phyloP scores from a whole-genome alignment of 1,284 basidiomycete species.

The Stygiomarasmius scandens region DNA sequence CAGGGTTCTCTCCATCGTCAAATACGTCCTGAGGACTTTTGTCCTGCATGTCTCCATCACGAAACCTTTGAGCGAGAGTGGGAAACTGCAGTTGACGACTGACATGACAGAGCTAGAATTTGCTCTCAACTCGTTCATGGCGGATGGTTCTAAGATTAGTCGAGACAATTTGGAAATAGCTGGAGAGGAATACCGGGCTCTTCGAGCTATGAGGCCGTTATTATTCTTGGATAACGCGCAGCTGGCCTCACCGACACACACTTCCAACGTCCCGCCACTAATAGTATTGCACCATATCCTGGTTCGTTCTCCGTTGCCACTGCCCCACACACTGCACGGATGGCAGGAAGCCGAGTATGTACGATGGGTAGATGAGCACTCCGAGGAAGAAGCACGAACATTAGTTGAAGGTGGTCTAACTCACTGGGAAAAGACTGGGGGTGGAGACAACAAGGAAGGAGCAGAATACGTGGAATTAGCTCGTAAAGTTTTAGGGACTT shows the following conservation, averaged over 20 bases:
- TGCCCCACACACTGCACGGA: slow-evolving; percentile 85
- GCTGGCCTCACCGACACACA: slow-evolving; percentile 67
- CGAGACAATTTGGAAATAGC: slow-evolving; percentile 69
- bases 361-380: slow-evolving; percentile 82
- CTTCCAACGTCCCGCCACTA: slow-evolving; percentile 75
- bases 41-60: slow-evolving; percentile 89
- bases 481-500: slow-evolving; percentile 50
- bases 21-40: slow-evolving; percentile 81
- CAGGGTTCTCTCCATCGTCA: slow-evolving; percentile 74
- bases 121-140: slow-evolving; percentile 77
- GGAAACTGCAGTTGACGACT: slow-evolving; percentile 88
- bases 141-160: slow-evolving; percentile 60
- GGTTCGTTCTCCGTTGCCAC: slow-evolving; percentile 82
- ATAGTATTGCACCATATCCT: slow-evolving; percentile 91
- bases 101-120: slow-evolving; percentile 98
- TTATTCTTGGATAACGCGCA: slow-evolving; percentile 82
- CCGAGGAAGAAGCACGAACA: slow-evolving; percentile 69
- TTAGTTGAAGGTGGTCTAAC: slow-evolving; percentile 70
- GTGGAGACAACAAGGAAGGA: slow-evolving; percentile 43
- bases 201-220: slow-evolving; percentile 82
- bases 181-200: slow-evolving; percentile 78
- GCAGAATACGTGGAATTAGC: slow-evolving; percentile 66
- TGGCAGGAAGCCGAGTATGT: slow-evolving; percentile 95
- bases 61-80: slow-evolving; percentile 84
- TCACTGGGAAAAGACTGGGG: slow-evolving; percentile 73